These are phyloP conservation scores for Boletus edulis DNA, from an alignment of 768 basidiomycete genomes.

Conservation along the genomic window DNA sequence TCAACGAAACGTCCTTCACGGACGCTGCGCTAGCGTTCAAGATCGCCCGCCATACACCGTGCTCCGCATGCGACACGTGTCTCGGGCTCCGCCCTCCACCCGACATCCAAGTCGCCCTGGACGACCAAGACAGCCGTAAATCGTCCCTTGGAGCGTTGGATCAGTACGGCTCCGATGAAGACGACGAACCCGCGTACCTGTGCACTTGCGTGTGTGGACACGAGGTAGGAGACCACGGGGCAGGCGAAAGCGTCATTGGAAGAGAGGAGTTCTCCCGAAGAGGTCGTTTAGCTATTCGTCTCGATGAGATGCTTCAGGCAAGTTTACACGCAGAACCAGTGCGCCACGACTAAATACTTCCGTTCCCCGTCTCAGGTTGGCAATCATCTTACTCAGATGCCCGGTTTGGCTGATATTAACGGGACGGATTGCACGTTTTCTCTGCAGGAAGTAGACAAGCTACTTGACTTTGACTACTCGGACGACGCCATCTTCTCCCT, in stretches of 20 bases:
- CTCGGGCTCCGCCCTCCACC: slow-evolving; percentile 65
- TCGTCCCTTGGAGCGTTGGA: slow-evolving; percentile 54
- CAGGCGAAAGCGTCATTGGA: slow-evolving; percentile 53
- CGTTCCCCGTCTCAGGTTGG: slow-evolving; percentile 21
- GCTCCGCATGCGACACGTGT: slow-evolving; percentile 65
- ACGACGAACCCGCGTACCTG: slow-evolving; percentile 55
- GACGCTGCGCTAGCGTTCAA: slow-evolving; percentile 60
- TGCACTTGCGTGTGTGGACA: slow-evolving; percentile 71
- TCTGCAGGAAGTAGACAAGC: slow-evolving; percentile 66
- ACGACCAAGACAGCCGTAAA: slow-evolving; percentile 39
- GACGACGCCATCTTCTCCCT: slow-evolving; percentile 69
- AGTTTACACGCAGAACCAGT: slow-evolving; percentile 5
- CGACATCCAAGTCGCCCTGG: slow-evolving; percentile 56
- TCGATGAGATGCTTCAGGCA: slow-evolving; percentile 83
- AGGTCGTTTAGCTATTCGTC: slow-evolving; percentile 68
- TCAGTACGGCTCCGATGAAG: slow-evolving; percentile 72
- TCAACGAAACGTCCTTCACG: slow-evolving; percentile 49
- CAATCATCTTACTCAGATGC: slow-evolving; percentile 11
- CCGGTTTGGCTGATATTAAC: slow-evolving; percentile 15
- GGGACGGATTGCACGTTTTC: slow-evolving; percentile 3
- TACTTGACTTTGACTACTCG: slow-evolving; percentile 77
- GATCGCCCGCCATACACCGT: slow-evolving; percentile 80
- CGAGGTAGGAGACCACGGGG: slow-evolving; percentile 61
- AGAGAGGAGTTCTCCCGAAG: slow-evolving; percentile 68
- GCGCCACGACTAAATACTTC: slow-evolving; percentile 13